Evolutionary conservation across 495 filamentous ascomycete species (phyloP).

Genomic region (Geoglossum glabrum): DNA sequence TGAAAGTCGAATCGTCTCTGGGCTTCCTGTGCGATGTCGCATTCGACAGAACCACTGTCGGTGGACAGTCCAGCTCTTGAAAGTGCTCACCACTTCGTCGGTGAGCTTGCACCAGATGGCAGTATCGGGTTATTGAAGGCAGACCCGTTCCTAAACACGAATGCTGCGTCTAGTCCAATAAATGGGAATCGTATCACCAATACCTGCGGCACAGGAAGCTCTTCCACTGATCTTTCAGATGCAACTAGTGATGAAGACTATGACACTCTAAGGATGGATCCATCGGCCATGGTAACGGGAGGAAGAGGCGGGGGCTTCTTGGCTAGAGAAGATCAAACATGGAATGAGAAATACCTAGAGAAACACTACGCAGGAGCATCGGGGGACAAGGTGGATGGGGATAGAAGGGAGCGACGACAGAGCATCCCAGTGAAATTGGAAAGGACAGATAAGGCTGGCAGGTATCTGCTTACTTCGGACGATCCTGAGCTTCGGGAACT

Average conservation of each 20-base stretch:
- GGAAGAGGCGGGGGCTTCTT: not conserved
- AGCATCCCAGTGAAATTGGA: constrained; percentile 27
- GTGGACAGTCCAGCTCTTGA: not conserved
- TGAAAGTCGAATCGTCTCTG: not conserved
- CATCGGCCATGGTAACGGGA: not conserved
- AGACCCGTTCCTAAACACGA: not conserved
- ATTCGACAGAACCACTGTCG: not conserved
- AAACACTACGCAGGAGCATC: not conserved
- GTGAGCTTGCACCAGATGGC: not conserved
- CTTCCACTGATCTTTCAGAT: not conserved
- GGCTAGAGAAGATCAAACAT: not conserved
- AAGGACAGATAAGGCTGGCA: constrained; percentile 23
- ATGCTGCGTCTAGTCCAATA: not conserved
- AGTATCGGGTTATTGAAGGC: not conserved
- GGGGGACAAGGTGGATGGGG: not conserved
- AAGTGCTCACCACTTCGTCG: not conserved
- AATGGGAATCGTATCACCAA: not conserved
- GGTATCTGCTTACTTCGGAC: constrained; percentile 34
- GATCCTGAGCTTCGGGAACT: constrained; percentile 34
- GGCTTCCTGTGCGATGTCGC: not conserved
- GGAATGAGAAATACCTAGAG: not conserved
- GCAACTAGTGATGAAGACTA: not conserved
- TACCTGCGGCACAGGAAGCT: not conserved
- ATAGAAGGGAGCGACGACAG: constrained; percentile 6
- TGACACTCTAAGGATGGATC: not conserved